Percentiles rank a stretch among this genome's conserved stretches.
phyloP scores from a whole-genome alignment of 2,329 filamentous ascomycete genomes.

The Paracorniculantispora psalliotae region DNA sequence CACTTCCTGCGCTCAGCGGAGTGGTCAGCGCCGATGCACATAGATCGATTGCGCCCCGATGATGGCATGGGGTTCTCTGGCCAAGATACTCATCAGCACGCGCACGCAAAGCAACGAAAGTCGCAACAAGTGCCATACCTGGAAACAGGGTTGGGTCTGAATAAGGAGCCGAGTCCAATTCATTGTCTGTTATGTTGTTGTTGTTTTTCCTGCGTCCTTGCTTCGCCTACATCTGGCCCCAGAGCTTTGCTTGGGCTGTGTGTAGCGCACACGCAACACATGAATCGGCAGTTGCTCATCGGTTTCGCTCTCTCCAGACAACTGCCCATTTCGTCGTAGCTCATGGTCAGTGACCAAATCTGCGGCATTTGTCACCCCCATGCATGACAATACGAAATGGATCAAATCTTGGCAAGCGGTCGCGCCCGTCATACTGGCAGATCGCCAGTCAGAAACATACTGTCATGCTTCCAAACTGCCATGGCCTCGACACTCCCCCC shows the following conservation, averaged over 20 bases:
- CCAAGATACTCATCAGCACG: neutral
- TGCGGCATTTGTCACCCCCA: constrained; percentile 6
- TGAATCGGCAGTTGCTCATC: constrained; percentile 7
- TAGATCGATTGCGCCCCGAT: constrained; percentile 10
- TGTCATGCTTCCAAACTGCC: neutral
- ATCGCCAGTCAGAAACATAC: neutral
- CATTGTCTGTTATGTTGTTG: neutral
- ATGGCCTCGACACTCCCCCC: no score
- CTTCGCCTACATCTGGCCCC: neutral
- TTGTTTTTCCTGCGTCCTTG: neutral
- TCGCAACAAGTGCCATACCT: neutral
- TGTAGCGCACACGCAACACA: neutral
- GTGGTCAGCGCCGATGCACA: constrained; percentile 7
- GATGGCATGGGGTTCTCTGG: neutral
- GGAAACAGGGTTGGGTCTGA: no score
- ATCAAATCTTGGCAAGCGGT: constrained; percentile 5
- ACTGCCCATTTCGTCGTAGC: constrained; percentile 7
- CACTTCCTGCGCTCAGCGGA: neutral
- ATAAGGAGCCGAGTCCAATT: no score
- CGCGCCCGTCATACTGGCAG: neutral
- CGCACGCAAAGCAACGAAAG: neutral
- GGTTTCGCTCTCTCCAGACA: neutral
- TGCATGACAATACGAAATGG: neutral
- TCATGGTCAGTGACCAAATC: neutral
- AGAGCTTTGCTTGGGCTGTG: no score